phyloP scores from a whole-genome alignment of 768 basidiomycete species.

The Clitopilus passeckerianus region DNA sequence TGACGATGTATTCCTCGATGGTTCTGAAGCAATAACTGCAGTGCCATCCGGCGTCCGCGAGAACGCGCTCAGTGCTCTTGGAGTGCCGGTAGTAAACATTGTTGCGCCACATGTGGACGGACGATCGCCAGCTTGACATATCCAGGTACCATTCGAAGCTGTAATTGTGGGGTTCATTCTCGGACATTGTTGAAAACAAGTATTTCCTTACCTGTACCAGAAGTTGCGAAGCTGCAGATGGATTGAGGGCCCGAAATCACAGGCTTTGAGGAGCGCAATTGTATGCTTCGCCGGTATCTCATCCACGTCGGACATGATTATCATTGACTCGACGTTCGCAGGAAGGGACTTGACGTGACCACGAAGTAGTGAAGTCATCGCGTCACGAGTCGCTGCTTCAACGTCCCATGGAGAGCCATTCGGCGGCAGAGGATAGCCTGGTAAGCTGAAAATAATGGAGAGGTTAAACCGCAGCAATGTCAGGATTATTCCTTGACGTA shows the following conservation, averaged over 20 bases:
- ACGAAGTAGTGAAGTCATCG: constrained; percentile 44
- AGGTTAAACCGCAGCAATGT: neutral
- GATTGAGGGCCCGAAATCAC: constrained; percentile 46
- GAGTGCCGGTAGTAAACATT: constrained; percentile 43
- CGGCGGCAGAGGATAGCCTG: constrained; percentile 34
- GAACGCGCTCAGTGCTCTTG: constrained; percentile 37
- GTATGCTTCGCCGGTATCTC: constrained; percentile 55
- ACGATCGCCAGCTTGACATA: constrained; percentile 51
- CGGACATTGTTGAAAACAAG: neutral
- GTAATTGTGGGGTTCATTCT: neutral
- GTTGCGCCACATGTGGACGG: constrained; percentile 42
- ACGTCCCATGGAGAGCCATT: constrained; percentile 46
- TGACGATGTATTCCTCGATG: constrained; percentile 50
- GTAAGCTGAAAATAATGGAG: constrained; percentile 26
- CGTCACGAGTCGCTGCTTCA: constrained; percentile 41
- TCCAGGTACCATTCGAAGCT: constrained; percentile 59
- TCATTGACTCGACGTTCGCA: constrained; percentile 30
- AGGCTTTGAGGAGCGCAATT: constrained; percentile 43
- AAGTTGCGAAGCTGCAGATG: constrained; percentile 61
- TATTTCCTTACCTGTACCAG: constrained; percentile 45
- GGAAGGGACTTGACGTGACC: constrained; percentile 27
- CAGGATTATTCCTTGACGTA: constrained; percentile 17
- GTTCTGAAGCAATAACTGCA: constrained; percentile 65
- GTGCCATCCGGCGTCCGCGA: constrained; percentile 67
- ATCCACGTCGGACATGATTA: constrained; percentile 60